Evolutionary conservation across 192 early-diverging fungal genomes (phyloP), one percentile per base, ranked within the genome.

Genomic region (Backusella morwellensis): DNA sequence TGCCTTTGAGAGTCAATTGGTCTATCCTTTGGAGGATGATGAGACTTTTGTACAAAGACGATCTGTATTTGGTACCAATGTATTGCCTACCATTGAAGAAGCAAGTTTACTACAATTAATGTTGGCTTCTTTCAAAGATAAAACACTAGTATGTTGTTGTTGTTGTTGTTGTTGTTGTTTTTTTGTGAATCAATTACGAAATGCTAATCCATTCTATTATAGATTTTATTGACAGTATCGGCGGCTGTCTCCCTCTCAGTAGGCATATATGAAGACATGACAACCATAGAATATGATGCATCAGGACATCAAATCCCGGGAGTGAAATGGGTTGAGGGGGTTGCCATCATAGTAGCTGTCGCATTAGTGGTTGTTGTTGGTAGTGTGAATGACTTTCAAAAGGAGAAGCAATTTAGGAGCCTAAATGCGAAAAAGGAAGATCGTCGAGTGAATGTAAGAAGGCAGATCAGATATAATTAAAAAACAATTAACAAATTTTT

Each of bases 371-470:
- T 95, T 11, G 74, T 93, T 14, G 91, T 93, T 36, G 91, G 92
- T 6, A 92, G 92, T 72, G 79, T 95, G 47, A 96, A 96, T 75
- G 94, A 96, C 80, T 94, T 87, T 72, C 92, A 94, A 66, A 96
- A 96, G 85, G 94, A 95, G 80, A 85, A 86, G 56, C 95, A 96
- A 83, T 96, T 96, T 83, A 89, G 90, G 14, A 88, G 88, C 42
- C 81, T 96, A 6, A 94, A 93, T 76, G 90, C 92, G 59, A 95
- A 95, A 80, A 95, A 95, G 80, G 94, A 95, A 66, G 92, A 96
- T 74, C 89, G 94, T 21, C 80, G 86, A 67, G 90, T 95, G 63
- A 91, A 90, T 66, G 88, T 85, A 44, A 72, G 63, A 34, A 35
- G 4, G 17, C 29, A 21, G 11, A 42, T 23, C 68, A 21, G 32